These are phyloP conservation scores for Straminergon stramineum DNA, from an alignment of 225 moss, liverwort and hornwort species.

Conservation along the genomic window DNA sequence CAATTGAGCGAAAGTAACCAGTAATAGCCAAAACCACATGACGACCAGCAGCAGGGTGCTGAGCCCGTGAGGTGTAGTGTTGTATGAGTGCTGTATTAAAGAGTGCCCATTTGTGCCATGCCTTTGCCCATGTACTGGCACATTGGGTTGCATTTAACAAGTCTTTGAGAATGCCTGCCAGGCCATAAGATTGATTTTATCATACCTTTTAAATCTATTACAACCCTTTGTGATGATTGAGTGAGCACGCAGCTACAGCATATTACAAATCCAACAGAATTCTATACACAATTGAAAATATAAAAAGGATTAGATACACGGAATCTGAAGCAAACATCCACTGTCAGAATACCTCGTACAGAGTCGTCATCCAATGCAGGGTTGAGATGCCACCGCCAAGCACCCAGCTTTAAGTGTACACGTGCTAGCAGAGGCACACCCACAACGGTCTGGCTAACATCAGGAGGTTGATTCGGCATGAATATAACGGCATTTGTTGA, in stretches of 20 bases:
- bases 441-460: conserved; percentile 24
- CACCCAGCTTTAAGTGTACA: conserved; percentile 81
- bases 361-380: conserved; percentile 64
- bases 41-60: conserved; percentile 36
- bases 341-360: conserved; percentile 48
- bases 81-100: conserved; percentile 85
- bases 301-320: not conserved
- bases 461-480: conserved; percentile 27
- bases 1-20: conserved; percentile 88
- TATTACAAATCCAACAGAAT: not conserved
- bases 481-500: conserved; percentile 32
- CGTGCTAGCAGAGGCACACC: conserved; percentile 70
- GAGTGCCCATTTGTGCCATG: conserved; percentile 98
- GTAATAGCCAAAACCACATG: conserved; percentile 86
- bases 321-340: not conserved
- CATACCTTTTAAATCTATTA: not conserved
- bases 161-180: conserved; percentile 63
- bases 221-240: not conserved
- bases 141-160: conserved; percentile 57
- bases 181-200: not conserved
- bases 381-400: conserved; percentile 78
- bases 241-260: not conserved
- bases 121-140: conserved; percentile 86
- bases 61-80: conserved; percentile 43
- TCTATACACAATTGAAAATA: not conserved